Evolutionary conservation across 345 rosid genomes (phyloP).

Genomic region (Pistacia vera): DNA sequence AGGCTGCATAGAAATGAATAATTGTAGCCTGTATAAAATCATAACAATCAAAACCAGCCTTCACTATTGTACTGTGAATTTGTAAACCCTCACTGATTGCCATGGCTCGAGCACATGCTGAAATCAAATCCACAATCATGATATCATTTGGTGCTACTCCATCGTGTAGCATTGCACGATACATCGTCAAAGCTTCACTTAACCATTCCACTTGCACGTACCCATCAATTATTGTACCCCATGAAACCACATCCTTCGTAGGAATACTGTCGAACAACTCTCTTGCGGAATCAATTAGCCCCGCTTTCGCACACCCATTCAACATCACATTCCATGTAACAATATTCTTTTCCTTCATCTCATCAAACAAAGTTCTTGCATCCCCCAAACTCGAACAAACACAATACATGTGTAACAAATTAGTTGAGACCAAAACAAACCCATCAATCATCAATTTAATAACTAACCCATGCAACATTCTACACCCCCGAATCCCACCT

Average conservation of each 20-base stretch:
- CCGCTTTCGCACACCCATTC: conserved; percentile 82
- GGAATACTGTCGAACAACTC: conserved; percentile 64
- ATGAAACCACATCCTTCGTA: conserved; percentile 68
- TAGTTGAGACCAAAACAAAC: conserved; percentile 64
- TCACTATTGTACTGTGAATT: conserved; percentile 51
- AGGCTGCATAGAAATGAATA: conserved; percentile 68
- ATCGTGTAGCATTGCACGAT: conserved; percentile 47
- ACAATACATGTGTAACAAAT: conserved; percentile 72
- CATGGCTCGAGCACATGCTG: conserved; percentile 59
- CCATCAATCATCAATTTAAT: conserved; percentile 45
- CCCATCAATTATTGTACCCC: conserved; percentile 76
- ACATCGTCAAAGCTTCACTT: conserved; percentile 57
- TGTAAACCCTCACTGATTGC: conserved; percentile 55
- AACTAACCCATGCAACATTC: conserved; percentile 64
- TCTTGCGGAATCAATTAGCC: conserved; percentile 51
- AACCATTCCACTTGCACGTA: conserved; percentile 51
- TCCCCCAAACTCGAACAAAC: conserved; percentile 52
- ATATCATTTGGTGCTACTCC: conserved; percentile 62
- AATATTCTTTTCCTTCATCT: conserved; percentile 60
- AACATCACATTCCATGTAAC: conserved; percentile 91
- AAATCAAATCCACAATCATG: conserved; percentile 71
- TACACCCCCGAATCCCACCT: conserved; percentile 56
- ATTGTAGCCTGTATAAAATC: conserved; percentile 71
- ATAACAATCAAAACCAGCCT: conserved; percentile 64
- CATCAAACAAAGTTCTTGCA: conserved; percentile 61